A percentile compares a stretch with the other conserved stretches of the same genome.
These are phyloP conservation scores for Trichosporon coremiiforme DNA, from an alignment of 1,284 basidiomycete genomes.

Conservation along the genomic window DNA sequence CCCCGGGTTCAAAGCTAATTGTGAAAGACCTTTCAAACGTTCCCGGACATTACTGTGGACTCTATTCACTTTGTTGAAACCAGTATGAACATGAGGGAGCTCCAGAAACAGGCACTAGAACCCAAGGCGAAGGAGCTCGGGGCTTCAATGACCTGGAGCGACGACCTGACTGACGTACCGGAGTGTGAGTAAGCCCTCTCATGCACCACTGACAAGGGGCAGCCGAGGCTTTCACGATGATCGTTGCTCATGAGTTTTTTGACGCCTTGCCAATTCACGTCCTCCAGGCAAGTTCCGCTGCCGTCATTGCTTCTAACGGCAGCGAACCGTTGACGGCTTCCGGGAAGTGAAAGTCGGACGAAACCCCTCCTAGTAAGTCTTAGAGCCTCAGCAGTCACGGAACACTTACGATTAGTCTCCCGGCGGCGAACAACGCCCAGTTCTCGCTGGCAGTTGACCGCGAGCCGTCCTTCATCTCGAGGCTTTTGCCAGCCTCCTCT, in stretches of 20 bases:
- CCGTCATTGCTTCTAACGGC: constrained; percentile 17
- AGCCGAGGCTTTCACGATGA: constrained; percentile 72
- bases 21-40: constrained; percentile 45
- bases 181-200: constrained; percentile 43
- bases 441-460: constrained; percentile 72
- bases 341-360: constrained; percentile 79
- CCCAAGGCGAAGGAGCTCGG: constrained; percentile 35
- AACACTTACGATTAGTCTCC: constrained; percentile 22
- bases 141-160: constrained; percentile 69
- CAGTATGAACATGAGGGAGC: constrained; percentile 66
- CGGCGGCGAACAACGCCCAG: constrained; percentile 32
- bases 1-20: not conserved
- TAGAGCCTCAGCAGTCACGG: no score
- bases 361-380: constrained; percentile 38
- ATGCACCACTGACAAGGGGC: not conserved
- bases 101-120: constrained; percentile 66
- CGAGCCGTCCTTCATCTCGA: constrained; percentile 66
- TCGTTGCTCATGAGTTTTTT: constrained; percentile 97
- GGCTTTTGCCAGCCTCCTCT: constrained; percentile 69
- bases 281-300: constrained; percentile 65
- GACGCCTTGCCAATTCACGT: constrained; percentile 93
- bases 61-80: constrained; percentile 80
- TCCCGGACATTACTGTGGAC: constrained; percentile 54
- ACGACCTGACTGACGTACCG: constrained; percentile 69
- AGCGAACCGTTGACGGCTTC: constrained; percentile 81